Conservation (phyloP, 306 rosid species). For the Vachellia pachyceras region DNA sequence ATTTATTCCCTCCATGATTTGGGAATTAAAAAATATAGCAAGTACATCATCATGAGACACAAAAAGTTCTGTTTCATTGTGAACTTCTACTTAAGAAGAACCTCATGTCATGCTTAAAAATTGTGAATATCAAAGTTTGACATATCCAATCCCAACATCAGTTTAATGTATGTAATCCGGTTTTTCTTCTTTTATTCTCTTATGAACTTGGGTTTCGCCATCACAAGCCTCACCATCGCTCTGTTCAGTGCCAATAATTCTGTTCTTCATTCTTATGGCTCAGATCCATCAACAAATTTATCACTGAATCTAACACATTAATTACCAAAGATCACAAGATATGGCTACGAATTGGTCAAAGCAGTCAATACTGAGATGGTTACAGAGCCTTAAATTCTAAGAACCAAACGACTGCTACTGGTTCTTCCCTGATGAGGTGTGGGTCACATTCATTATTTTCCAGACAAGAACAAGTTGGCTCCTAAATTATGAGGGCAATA, state of each 20-base stretch:
- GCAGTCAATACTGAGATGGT: slow-evolving; percentile 14
- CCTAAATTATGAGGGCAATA: background rate
- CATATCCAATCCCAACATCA: slow-evolving; percentile 49
- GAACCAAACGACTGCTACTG: slow-evolving; percentile 4
- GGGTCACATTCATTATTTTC: slow-evolving; percentile 7
- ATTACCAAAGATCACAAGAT: slow-evolving; percentile 34
- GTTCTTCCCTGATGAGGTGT: slow-evolving; percentile 33
- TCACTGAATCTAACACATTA: slow-evolving; percentile 15
- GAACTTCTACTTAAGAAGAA: slow-evolving; percentile 28
- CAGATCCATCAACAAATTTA: slow-evolving; percentile 19
- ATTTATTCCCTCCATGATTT: slow-evolving; percentile 38
- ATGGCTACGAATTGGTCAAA: slow-evolving; percentile 36
- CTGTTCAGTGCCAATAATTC: background rate
- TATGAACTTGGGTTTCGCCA: slow-evolving; percentile 39
- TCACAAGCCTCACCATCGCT: background rate
- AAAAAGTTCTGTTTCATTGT: slow-evolving; percentile 36
- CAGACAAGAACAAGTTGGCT: slow-evolving; percentile 32
- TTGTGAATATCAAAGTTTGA: slow-evolving; percentile 69
- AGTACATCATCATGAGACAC: slow-evolving; percentile 36
- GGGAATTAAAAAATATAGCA: slow-evolving; percentile 37
- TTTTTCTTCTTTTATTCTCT: background rate
- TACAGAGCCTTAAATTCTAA: slow-evolving; percentile 18
- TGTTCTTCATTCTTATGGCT: slow-evolving; percentile 23
- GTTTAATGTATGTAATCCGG: slow-evolving; percentile 41
- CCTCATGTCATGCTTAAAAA: slow-evolving; percentile 44